Base-by-base conservation (phyloP, 2,329 filamentous ascomycete genomes). In the Pseudogymnoascus sp. region DNA sequence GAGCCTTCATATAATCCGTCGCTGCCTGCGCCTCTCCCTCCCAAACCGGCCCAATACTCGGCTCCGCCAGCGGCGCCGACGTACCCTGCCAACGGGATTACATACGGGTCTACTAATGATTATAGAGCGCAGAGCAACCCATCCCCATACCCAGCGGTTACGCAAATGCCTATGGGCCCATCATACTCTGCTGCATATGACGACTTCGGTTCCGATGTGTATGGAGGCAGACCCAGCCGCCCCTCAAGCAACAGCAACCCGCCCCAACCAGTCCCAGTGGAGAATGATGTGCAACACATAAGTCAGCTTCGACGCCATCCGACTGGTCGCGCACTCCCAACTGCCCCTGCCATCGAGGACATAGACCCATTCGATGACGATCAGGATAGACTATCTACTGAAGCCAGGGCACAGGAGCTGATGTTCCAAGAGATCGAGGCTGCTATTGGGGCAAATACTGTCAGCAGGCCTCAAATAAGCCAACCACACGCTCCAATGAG, bases 391-490 rank as follows among this genome's bases (percentile, higher is more conserved):
- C n/a, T 43, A 19, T 60, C 66, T 25, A 68, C 69, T 13, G 70
- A 72, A 64, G 68, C 67, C 61, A n/a, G 70, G 23, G 68, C 70
- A 16, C 73, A 75, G 65, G 73, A 75, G 60, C 69, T 72, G 62
- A 65, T 75, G 3, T 75, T 72, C 65, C 72, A 72, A 62, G 73
- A 74, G 64, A 74, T 75, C 65, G 73, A 72, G 41, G 69, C 72
- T 68, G 73, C 70, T n/a, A 67, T 75, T n/a, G 67, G 66, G 36
- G 65, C 62, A n/a, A 39, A 54, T 57, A 34, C 19, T 36, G 16
- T 21, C 25, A 21, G 6, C 60, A 31, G 31, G 23, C 10, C 16
- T 25, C 45, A 48, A 31, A 23, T 39, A 36, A 39, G 48, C 62
- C 45, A 39, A 6, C 34, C 62, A 3, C 36, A 39, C 13, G 60